A percentile compares a stretch with the other conserved stretches of the same genome.
These are phyloP conservation scores for Gossypium rotundifolium DNA, from an alignment of 345 rosid species.

Conservation along the genomic window DNA sequence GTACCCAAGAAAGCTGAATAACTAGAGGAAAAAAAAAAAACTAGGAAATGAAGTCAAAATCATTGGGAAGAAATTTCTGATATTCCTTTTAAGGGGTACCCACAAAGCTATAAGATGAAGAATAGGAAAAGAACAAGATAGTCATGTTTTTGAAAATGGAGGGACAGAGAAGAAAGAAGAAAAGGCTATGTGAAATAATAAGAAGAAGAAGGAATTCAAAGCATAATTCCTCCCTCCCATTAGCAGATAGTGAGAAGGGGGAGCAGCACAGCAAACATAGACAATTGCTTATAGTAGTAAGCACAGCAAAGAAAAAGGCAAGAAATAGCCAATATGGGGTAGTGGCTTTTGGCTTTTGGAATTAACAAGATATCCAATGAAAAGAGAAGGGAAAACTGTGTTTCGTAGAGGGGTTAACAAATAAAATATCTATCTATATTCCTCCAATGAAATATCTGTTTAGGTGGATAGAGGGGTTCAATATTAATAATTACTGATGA, in stretches of 20 bases:
- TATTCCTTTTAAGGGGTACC: conserved; percentile 17
- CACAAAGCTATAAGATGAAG: conserved; percentile 25
- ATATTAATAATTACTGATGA: no score
- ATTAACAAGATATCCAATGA: background rate
- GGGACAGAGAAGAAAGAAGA: background rate
- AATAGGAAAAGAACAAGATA: conserved; percentile 23
- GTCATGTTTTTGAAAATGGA: conserved; percentile 18
- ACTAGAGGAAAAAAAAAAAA: conserved; percentile 14
- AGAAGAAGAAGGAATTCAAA: conserved; percentile 66
- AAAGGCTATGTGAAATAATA: conserved; percentile 51
- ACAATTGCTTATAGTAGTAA: conserved; percentile 46
- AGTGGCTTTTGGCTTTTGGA: conserved; percentile 41
- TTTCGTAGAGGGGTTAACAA: conserved; percentile 49
- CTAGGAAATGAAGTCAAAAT: conserved; percentile 31
- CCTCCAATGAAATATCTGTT: background rate
- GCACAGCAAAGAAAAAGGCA: conserved; percentile 37
- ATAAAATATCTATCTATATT: conserved; percentile 18
- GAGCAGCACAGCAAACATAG: conserved; percentile 62
- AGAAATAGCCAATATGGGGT: conserved; percentile 36
- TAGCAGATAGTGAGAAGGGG: conserved; percentile 62
- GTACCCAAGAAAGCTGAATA: conserved; percentile 19
- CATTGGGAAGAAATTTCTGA: conserved; percentile 15
- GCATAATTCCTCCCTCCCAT: conserved; percentile 62
- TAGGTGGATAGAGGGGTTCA: no score
- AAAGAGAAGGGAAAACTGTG: conserved; percentile 27